Evolutionary conservation across 2,329 filamentous ascomycete species (phyloP).

Genomic region (Ceratocystis cubensis): DNA sequence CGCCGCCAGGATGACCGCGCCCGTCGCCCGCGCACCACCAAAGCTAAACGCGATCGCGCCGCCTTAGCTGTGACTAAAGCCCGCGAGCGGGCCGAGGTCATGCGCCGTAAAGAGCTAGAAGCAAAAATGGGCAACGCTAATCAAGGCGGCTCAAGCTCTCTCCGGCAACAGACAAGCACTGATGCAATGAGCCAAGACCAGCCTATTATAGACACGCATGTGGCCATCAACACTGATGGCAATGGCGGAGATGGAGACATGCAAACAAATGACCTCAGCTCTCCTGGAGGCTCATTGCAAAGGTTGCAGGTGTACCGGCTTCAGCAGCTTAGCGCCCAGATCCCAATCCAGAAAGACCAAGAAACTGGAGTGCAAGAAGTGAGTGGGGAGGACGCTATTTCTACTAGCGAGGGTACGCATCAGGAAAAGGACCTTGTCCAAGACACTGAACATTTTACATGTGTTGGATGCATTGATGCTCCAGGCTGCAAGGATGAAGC

Average conservation of each 20-base stretch:
- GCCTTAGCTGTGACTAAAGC: constrained; percentile 18
- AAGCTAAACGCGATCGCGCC: constrained; percentile 20
- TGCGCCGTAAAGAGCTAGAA: constrained; percentile 8
- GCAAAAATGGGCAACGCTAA: not conserved
- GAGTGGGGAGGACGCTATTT: not conserved
- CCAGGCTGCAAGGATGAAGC: too few relatives aligned
- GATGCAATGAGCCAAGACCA: not conserved
- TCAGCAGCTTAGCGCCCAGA: not conserved
- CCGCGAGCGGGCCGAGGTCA: constrained; percentile 15
- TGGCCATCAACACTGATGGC: not conserved
- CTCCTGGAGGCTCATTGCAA: not conserved
- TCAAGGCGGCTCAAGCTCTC: not conserved
- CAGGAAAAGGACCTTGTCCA: not conserved
- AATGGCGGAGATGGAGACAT: not conserved
- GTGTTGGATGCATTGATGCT: not conserved
- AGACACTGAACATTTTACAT: not conserved
- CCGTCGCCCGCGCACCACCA: constrained; percentile 20
- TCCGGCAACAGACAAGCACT: not conserved
- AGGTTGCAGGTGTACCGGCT: not conserved
- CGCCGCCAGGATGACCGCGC: constrained; percentile 20
- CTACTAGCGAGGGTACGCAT: not conserved
- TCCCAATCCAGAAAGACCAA: not conserved
- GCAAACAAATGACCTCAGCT: not conserved
- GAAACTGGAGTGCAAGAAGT: not conserved
- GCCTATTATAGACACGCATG: not conserved